Evolutionary conservation across 2,329 filamentous ascomycete genomes (phyloP), one percentile per base, ranked within the genome.

Genomic region (Epichloe coenophiala): DNA sequence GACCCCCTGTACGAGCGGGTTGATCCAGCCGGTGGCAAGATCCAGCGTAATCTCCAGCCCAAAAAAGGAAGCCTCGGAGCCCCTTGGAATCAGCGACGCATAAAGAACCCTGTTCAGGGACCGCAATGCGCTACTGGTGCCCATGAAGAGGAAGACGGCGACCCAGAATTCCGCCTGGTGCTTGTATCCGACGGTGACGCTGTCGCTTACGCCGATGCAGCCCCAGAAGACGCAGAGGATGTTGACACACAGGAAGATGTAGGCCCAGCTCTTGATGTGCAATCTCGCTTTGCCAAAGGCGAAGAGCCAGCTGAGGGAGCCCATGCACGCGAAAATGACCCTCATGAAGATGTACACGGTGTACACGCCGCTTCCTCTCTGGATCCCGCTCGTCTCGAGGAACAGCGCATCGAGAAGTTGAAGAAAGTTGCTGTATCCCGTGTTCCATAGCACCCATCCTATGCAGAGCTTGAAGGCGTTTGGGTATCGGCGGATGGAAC

Each of bases 381-480:
- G 50, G 49, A 57, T 57, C 13, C 55, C 55, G 21, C 48, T 47
- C 4, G 50, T 53, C 21, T 57, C 55, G 15, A 57, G 51, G 43
- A 57, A 57, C 9, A 57, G 54, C 5, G 55, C 54, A 13, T 51
- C 45, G 27, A 57, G 40, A 7, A 57, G 52, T 5, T 48, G 47
- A 4, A 56, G 35, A 12, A 57, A 57, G 46, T 54, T 57, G 50
- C 52, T 53, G 49, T 57, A 56, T 4, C 42, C 55, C 1, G 55
- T 57, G 37, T 57, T 56, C 55, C 55, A 57, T 2, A 57, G 49
- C 23, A 57, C 53, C 55, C 55, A 57, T 13, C 54, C 55, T 8
- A 53, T 46, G 48, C 55, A 57, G 31, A 57, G 51, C 51, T 57
- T 57, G 49, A 57, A 57, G 33, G 55, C 55, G 23, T 57, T 57